Conservation (phyloP, 306 rosid species). For the Pterocarpus macrocarpus region DNA sequence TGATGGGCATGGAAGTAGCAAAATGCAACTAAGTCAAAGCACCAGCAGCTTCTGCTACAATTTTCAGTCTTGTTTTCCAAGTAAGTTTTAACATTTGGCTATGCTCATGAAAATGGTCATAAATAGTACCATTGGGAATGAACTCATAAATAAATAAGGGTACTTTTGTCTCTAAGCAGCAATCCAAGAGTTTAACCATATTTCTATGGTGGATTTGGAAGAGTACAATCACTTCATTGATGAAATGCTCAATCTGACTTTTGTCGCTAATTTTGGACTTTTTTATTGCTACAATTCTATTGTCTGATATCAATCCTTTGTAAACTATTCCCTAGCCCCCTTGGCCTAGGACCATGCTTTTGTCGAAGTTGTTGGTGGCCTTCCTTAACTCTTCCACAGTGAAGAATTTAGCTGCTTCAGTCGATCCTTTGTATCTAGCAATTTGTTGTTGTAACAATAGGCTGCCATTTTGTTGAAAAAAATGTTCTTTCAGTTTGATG, state of each 20-base stretch:
- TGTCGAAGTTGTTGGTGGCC: conserved; percentile 55
- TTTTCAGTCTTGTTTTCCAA: conserved; percentile 25
- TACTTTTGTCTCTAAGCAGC: background rate
- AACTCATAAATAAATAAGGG: background rate
- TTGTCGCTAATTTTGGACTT: conserved; percentile 54
- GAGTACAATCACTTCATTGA: conserved; percentile 58
- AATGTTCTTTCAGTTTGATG: conserved; percentile 41
- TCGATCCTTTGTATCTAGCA: background rate
- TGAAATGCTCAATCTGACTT: conserved; percentile 54
- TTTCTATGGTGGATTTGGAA: conserved; percentile 62
- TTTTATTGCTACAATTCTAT: conserved; percentile 54
- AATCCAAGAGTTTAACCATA: conserved; percentile 52
- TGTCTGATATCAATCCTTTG: conserved; percentile 47
- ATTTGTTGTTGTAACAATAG: conserved; percentile 51
- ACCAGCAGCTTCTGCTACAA: conserved; percentile 52
- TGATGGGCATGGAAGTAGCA: conserved; percentile 46
- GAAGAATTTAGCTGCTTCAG: conserved; percentile 41
- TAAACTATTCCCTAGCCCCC: conserved; percentile 62
- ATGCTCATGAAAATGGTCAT: conserved; percentile 33
- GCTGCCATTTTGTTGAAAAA: conserved; percentile 61
- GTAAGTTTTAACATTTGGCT: background rate
- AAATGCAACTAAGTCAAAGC: conserved; percentile 53
- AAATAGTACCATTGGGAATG: conserved; percentile 44
- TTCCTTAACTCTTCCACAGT: conserved; percentile 47
- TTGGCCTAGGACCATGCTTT: conserved; percentile 46